Conservation (phyloP, 2,329 filamentous ascomycete genomes). For the Neofusicoccum parvum region DNA sequence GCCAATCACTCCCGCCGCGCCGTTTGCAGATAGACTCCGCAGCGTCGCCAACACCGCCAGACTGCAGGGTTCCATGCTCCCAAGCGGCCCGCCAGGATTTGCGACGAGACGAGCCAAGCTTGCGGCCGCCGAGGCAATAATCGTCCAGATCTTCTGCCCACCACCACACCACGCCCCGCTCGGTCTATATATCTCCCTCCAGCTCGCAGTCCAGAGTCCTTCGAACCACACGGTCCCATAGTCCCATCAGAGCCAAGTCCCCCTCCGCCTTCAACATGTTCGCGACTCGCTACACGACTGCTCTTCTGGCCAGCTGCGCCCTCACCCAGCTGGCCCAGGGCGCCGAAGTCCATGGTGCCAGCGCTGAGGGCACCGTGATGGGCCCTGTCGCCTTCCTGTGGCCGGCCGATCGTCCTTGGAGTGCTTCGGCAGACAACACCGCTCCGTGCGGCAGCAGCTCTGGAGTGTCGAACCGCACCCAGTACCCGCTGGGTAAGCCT, state of each 20-base stretch:
- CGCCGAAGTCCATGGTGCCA: slow-evolving; percentile 26
- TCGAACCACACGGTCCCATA: background rate
- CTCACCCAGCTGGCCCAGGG: background rate
- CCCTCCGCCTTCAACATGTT: too few relatives aligned
- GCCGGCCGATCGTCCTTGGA: slow-evolving; percentile 61
- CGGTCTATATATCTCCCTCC: background rate
- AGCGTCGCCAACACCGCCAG: background rate
- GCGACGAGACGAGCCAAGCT: background rate
- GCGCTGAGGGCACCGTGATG: slow-evolving; percentile 43
- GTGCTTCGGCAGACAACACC: slow-evolving; percentile 56
- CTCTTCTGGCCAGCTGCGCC: slow-evolving; percentile 3
- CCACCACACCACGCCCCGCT: background rate
- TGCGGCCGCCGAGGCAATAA: background rate
- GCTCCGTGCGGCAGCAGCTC: slow-evolving; percentile 59
- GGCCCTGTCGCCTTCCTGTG: slow-evolving; percentile 64
- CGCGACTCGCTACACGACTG: background rate
- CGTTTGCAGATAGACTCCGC: background rate
- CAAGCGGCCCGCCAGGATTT: background rate
- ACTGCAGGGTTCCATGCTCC: background rate
- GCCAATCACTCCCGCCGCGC: slow-evolving; percentile 9
- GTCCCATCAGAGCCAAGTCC: background rate
- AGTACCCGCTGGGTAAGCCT: slow-evolving; percentile 57
- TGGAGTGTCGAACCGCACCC: slow-evolving; percentile 53
- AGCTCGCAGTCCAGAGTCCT: background rate
- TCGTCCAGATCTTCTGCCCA: background rate